phyloP scores from a whole-genome alignment of 768 basidiomycete genomes.

The Cytidiella melzeri region DNA sequence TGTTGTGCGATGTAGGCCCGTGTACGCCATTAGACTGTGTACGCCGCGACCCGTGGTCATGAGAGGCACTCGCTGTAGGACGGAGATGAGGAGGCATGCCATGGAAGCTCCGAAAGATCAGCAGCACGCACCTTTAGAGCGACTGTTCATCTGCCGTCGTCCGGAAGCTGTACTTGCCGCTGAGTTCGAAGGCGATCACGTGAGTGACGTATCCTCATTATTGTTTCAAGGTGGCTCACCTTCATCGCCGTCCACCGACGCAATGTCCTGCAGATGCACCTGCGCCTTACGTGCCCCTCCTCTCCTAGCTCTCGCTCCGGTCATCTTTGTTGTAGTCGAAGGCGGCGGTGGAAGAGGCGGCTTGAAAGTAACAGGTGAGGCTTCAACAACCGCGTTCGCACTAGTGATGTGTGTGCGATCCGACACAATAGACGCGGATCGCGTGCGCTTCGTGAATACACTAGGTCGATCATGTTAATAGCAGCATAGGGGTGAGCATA shows the following conservation, averaged over 20 bases:
- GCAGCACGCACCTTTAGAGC: slow-evolving; percentile 24
- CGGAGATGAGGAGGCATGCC: slow-evolving; percentile 17
- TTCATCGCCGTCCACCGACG: slow-evolving; percentile 53
- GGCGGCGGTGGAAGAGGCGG: slow-evolving; percentile 17
- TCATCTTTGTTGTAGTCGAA: slow-evolving; percentile 18
- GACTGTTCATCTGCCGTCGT: slow-evolving; percentile 32
- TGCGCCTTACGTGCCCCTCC: slow-evolving; percentile 26
- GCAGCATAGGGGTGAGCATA: background rate
- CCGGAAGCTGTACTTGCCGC: slow-evolving; percentile 5
- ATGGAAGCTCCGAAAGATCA: slow-evolving; percentile 27
- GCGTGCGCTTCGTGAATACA: slow-evolving; percentile 60
- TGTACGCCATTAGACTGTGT: slow-evolving; percentile 34
- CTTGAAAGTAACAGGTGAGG: slow-evolving; percentile 24
- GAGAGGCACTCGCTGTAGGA: slow-evolving; percentile 25
- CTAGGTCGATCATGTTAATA: slow-evolving; percentile 25
- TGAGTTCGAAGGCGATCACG: slow-evolving; percentile 22
- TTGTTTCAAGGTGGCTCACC: slow-evolving; percentile 32
- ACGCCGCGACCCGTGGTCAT: slow-evolving; percentile 45
- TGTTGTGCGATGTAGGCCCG: slow-evolving; percentile 30
- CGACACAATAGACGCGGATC: slow-evolving; percentile 69
- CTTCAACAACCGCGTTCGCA: slow-evolving; percentile 18
- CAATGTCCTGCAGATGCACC: slow-evolving; percentile 18
- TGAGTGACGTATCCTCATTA: slow-evolving; percentile 23
- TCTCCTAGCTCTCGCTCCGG: slow-evolving; percentile 21
- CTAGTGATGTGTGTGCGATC: slow-evolving; percentile 41